These are phyloP conservation scores for Liquidambar formosana DNA, from an alignment of 164 flowering plant species.

Conservation along the genomic window DNA sequence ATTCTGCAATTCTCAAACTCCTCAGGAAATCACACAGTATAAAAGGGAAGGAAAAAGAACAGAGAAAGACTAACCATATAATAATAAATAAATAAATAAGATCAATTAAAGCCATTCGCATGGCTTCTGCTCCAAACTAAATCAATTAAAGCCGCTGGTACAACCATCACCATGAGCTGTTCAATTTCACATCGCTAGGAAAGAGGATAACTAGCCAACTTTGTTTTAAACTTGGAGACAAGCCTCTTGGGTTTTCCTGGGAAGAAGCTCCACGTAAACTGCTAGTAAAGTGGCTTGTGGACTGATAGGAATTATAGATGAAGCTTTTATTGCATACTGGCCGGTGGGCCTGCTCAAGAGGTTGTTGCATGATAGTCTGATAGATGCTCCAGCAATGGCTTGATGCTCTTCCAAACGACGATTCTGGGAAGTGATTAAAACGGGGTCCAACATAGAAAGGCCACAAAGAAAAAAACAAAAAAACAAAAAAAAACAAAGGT, in stretches of 20 bases:
- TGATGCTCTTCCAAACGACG: conserved; percentile 30
- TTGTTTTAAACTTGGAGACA: conserved; percentile 63
- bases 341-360: conserved; percentile 68
- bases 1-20: no score
- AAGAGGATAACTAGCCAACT: conserved; percentile 58
- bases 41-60: no score
- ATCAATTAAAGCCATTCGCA: no score
- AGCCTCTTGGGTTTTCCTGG: conserved; percentile 71
- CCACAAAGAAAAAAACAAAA: no score
- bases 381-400: no score
- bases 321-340: conserved; percentile 47
- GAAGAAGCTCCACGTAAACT: conserved; percentile 67
- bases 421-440: conserved; percentile 23
- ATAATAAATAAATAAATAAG: no score
- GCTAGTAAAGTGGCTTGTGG: conserved; percentile 60
- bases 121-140: neutral
- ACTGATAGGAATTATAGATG: conserved; percentile 48
- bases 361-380: conserved; percentile 70
- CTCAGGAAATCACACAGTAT: no score
- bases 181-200: conserved; percentile 36
- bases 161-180: conserved; percentile 38
- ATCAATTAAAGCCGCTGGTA: conserved; percentile 15
- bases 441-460: no score
- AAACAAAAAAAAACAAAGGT: no score
- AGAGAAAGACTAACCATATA: no score